Evolutionary conservation across 495 filamentous ascomycete genomes (phyloP).

Genomic region (Aspergillus sclerotiicarbonarius): DNA sequence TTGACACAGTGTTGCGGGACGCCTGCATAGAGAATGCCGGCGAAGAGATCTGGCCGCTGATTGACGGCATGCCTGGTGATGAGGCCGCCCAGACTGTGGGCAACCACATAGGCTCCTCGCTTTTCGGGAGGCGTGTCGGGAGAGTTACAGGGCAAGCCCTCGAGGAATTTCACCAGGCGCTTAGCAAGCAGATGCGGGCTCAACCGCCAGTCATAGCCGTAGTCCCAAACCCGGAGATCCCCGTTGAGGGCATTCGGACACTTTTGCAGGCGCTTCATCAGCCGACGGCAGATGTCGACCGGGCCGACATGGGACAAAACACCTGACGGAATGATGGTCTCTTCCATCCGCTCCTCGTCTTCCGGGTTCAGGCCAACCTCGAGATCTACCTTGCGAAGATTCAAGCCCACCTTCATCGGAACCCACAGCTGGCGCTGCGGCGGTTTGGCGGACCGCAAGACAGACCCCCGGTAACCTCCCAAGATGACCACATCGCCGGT

Average conservation of each 20-base stretch:
- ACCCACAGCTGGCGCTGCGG: slow-evolving; percentile 87
- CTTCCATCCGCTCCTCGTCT: slow-evolving; percentile 82
- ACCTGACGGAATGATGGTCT: slow-evolving; percentile 75
- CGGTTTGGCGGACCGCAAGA: slow-evolving; percentile 79
- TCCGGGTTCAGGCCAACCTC: slow-evolving; percentile 81
- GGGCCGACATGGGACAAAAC: slow-evolving; percentile 90
- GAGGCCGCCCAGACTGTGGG: slow-evolving; percentile 86
- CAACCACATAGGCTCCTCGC: slow-evolving; percentile 76
- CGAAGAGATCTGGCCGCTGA: slow-evolving; percentile 79
- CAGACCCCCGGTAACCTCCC: slow-evolving; percentile 87
- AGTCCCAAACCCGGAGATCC: slow-evolving; percentile 78
- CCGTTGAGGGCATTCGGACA: slow-evolving; percentile 69
- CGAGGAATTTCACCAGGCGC: slow-evolving; percentile 67
- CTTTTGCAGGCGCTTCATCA: slow-evolving; percentile 75
- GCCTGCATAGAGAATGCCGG: slow-evolving; percentile 83
- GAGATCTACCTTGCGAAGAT: slow-evolving; percentile 86
- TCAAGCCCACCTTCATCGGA: slow-evolving; percentile 89
- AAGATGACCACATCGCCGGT: slow-evolving; percentile 85
- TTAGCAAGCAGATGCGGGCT: slow-evolving; percentile 75
- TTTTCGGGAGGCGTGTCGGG: slow-evolving; percentile 43
- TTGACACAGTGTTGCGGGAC: slow-evolving; percentile 84
- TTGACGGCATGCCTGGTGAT: slow-evolving; percentile 91
- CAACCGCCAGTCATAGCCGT: slow-evolving; percentile 94
- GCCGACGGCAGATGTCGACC: slow-evolving; percentile 79
- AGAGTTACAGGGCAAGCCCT: slow-evolving; percentile 71